phyloP scores from a whole-genome alignment of 2,329 filamentous ascomycete genomes.

The Pyrenochaeta sp. region DNA sequence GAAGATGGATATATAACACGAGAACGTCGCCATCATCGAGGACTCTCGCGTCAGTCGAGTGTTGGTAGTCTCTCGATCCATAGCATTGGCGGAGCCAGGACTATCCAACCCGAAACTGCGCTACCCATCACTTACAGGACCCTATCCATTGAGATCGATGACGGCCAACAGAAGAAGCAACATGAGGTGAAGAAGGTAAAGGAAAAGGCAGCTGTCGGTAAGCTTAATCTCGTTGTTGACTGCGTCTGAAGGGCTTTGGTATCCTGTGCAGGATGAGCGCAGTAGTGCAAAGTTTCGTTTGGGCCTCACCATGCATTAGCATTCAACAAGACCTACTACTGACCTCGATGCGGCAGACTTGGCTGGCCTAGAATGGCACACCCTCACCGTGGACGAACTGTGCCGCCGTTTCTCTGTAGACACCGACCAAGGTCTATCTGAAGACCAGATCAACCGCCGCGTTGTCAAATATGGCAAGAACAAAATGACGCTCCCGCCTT shows the following conservation, averaged over 20 bases:
- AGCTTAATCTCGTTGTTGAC: not conserved
- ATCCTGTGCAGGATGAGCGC: not conserved
- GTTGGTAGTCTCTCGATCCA: conserved; percentile 46
- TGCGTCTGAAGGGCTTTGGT: not conserved
- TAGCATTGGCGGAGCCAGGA: conserved; percentile 43
- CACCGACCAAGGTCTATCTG: conserved; percentile 65
- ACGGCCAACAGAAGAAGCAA: conserved; percentile 40
- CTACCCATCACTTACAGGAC: conserved; percentile 57
- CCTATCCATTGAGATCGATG: conserved; percentile 55
- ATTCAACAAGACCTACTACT: conserved; percentile 20
- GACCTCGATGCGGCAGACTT: conserved; percentile 30
- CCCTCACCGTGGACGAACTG: conserved; percentile 65
- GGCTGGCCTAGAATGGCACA: conserved; percentile 73
- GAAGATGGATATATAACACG: conserved; percentile 41
- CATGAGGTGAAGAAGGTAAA: conserved; percentile 41
- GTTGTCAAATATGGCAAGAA: conserved; percentile 72
- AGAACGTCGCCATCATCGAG: conserved; percentile 32
- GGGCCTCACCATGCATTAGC: not conserved
- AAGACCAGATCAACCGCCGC: conserved; percentile 64
- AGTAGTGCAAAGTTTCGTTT: not conserved
- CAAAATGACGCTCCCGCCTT: conserved; percentile 70
- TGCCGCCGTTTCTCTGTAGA: conserved; percentile 67
- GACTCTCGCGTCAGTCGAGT: conserved; percentile 47
- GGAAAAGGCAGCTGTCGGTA: conserved; percentile 46
- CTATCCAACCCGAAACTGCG: conserved; percentile 53